Conservation (phyloP, 192 early-diverging fungal species). For the Backusella circina region DNA sequence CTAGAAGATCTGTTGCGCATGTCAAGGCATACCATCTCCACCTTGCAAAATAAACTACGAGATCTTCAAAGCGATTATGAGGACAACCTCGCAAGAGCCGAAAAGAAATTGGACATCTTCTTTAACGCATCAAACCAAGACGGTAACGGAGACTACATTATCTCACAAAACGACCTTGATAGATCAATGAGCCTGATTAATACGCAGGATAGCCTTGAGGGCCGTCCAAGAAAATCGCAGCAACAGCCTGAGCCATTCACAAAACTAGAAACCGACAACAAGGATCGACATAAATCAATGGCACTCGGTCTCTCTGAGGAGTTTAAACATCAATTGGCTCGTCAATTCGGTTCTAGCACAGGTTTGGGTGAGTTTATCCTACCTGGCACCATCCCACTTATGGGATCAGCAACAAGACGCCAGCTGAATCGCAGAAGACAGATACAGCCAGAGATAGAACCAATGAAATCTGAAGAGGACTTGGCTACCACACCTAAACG, state of each 20-base stretch:
- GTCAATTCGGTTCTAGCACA: slow-evolving; percentile 32
- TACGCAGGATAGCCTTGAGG: slow-evolving; percentile 33
- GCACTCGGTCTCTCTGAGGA: slow-evolving; percentile 31
- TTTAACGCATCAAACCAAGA: slow-evolving; percentile 15
- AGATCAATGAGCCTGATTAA: slow-evolving; percentile 24
- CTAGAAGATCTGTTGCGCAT: slow-evolving; percentile 56
- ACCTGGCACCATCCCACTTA: slow-evolving; percentile 25
- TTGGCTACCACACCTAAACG: neutral
- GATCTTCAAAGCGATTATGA: slow-evolving; percentile 67
- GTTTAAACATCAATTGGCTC: slow-evolving; percentile 29
- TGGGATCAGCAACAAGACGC: slow-evolving; percentile 15
- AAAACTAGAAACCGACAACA: neutral
- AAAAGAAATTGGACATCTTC: slow-evolving; percentile 15
- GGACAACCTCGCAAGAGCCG: slow-evolving; percentile 48
- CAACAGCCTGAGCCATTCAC: neutral
- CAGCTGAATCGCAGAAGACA: slow-evolving; percentile 6
- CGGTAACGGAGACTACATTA: slow-evolving; percentile 22
- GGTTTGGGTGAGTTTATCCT: slow-evolving; percentile 25
- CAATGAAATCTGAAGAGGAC: neutral
- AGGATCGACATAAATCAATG: slow-evolving; percentile 6
- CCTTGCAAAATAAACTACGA: slow-evolving; percentile 64
- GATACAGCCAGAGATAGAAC: neutral
- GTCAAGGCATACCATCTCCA: slow-evolving; percentile 71
- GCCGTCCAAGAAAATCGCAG: neutral
- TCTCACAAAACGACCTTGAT: slow-evolving; percentile 3